Evolutionary conservation across 208 protist species (phyloP), one percentile per base, ranked within the genome.

Genomic region (Acanthamoeba royreba): DNA sequence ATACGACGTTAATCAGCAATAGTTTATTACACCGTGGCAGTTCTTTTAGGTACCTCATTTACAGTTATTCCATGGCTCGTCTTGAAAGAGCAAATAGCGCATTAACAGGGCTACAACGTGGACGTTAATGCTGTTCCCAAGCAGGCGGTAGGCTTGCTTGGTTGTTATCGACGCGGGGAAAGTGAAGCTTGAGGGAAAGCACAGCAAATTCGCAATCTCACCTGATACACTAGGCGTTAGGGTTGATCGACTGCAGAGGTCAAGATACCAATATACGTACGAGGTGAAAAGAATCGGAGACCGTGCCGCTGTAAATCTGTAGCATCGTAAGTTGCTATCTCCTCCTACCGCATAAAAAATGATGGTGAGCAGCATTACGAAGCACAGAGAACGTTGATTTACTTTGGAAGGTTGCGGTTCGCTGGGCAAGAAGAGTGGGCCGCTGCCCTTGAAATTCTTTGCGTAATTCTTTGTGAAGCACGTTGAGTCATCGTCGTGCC

Each of bases 401-500:
- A 77, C 63, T 22, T 77, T 77, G 33, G 63, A 77, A 7, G 63
- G 63, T 7, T 4, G 19, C 35, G 63, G 9, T 15, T 5, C 3
- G 33, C 35, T 2, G 5, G 77, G 46, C 19, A 86, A 45, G 22
- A 86, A 86, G 43, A 86, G 77, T 43, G 77, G 77, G n/a, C 77
- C 77, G 31, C 45, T 55, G 19, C 45, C 77, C 77, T 55, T 58
- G 46, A 86, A 86, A 45, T 86, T 86, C 77, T 86, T 47, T 38
- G 45, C 77, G 31, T 86, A 86, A 28, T 55, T 55, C 42, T 86
- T 86, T 7, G 77, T 86, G 46, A 86, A 86, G 77, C 77, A 86
- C 45, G 45, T 86, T 4, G 77, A 86, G 31, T 47, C 46, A 11
- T 58, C 5, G n/a, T 55, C 46, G 45, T 5, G 4, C 2, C 43